Percentiles rank a stretch among this genome's conserved stretches.
Evolutionary conservation across 2,329 filamentous ascomycete species (phyloP).

Genomic region (Cucurbitaria berberidis): DNA sequence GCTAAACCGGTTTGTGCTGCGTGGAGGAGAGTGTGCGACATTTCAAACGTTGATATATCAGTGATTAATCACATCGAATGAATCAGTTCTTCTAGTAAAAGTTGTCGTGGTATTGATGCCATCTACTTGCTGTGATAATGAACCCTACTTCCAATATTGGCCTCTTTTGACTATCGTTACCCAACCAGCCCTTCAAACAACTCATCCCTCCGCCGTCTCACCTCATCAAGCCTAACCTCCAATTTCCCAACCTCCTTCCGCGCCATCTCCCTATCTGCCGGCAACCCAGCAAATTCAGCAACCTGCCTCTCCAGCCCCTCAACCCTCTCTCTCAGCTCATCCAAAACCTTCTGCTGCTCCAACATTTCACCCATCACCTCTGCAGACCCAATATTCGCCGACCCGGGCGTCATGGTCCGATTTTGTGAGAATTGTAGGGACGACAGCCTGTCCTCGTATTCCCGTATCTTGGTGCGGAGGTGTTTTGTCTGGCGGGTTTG

Average conservation of each 20-base stretch:
- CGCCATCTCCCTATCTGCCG: constrained; percentile 72
- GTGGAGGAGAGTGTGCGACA: not conserved
- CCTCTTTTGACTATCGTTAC: constrained; percentile 3
- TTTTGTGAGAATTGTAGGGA: constrained; percentile 44
- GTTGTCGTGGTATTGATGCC: not conserved
- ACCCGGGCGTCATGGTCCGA: constrained; percentile 26
- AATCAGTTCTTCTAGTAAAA: not conserved
- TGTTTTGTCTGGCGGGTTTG: constrained; percentile 73
- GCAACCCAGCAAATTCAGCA: constrained; percentile 71
- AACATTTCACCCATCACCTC: constrained; percentile 65
- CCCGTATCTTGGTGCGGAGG: constrained; percentile 69
- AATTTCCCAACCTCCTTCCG: constrained; percentile 72
- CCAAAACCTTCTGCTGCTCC: constrained; percentile 66
- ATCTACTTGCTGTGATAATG: not conserved
- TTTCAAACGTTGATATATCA: not conserved
- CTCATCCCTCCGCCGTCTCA: constrained; percentile 70
- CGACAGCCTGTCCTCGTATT: constrained; percentile 58
- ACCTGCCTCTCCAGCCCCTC: constrained; percentile 68
- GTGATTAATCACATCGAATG: not conserved
- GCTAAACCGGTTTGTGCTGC: not conserved
- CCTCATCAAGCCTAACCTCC: constrained; percentile 65
- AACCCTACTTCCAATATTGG: not conserved
- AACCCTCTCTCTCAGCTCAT: constrained; percentile 64
- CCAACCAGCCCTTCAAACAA: constrained; percentile 77
- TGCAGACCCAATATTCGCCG: constrained; percentile 47